Conservation (phyloP, 2,329 filamentous ascomycete genomes). For the Orbilia ellipsospora region DNA sequence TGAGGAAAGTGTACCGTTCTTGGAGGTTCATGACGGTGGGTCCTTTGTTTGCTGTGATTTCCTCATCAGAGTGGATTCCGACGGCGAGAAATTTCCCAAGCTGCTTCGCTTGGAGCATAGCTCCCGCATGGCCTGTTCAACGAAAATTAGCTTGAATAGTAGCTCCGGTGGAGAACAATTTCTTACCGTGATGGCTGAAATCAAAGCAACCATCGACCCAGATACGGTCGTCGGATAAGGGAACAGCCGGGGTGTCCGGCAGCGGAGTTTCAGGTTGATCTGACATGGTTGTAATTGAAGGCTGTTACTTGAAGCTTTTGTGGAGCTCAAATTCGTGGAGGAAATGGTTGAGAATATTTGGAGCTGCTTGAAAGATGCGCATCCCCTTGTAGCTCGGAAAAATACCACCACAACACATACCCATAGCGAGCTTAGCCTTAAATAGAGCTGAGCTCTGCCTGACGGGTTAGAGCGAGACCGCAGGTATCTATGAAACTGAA, state of each 20-base stretch:
- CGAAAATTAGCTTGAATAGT: background rate
- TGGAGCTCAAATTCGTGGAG: background rate
- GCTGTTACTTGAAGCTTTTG: slow-evolving; percentile 3
- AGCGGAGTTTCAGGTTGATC: slow-evolving; percentile 52
- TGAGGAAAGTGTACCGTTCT: slow-evolving; percentile 71
- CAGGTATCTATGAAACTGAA: too few relatives aligned
- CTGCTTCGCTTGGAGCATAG: slow-evolving; percentile 94
- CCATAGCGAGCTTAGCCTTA: too few relatives aligned
- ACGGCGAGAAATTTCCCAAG: slow-evolving; percentile 89
- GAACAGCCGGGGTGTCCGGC: slow-evolving; percentile 52
- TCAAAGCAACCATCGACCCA: slow-evolving; percentile 99
- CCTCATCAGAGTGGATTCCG: slow-evolving; percentile 94
- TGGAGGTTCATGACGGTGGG: slow-evolving; percentile 95
- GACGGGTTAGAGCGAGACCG: too few relatives aligned
- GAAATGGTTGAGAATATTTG: slow-evolving; percentile 30
- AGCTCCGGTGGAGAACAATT: background rate
- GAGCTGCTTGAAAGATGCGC: background rate
- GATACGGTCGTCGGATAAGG: slow-evolving; percentile 76
- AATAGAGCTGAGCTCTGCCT: too few relatives aligned
- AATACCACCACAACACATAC: background rate
- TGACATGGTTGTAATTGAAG: slow-evolving; percentile 24
- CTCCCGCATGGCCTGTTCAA: slow-evolving; percentile 87
- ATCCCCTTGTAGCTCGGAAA: slow-evolving; percentile 12
- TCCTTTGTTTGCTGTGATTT: slow-evolving; percentile 92
- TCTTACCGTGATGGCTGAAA: slow-evolving; percentile 91